These are phyloP conservation scores for Apiospora malaysiana DNA, from an alignment of 2,329 filamentous ascomycete species.

Conservation along the genomic window DNA sequence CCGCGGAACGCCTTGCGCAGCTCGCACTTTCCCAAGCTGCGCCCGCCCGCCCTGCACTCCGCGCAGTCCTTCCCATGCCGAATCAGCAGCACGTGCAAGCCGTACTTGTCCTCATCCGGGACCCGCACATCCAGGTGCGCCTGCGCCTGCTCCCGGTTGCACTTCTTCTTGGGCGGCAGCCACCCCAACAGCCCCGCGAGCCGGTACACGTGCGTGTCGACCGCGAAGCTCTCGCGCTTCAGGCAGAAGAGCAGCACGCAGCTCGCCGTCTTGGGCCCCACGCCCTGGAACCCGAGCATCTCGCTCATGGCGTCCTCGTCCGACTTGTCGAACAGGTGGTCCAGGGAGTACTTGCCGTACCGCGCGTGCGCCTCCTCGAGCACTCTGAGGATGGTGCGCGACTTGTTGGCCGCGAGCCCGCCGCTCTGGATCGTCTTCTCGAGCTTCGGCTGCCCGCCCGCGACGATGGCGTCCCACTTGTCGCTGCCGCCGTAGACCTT, in stretches of 20 bases:
- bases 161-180: constrained; percentile 44
- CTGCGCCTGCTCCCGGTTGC: constrained; percentile 52
- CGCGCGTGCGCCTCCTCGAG: constrained; percentile 64
- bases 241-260: constrained; percentile 60
- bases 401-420: constrained; percentile 75
- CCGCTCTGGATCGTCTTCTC: constrained; percentile 71
- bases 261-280: constrained; percentile 60
- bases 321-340: constrained; percentile 51
- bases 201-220: constrained; percentile 59
- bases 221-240: constrained; percentile 53
- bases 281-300: constrained; percentile 55
- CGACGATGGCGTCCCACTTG: constrained; percentile 48
- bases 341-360: constrained; percentile 52
- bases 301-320: constrained; percentile 57
- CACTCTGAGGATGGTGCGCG: constrained; percentile 72
- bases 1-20: constrained; percentile 46
- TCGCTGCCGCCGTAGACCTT: constrained; percentile 48
- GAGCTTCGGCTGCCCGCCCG: constrained; percentile 46
- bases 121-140: constrained; percentile 55
- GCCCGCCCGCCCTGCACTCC: constrained; percentile 53
- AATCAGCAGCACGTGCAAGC: constrained; percentile 55
- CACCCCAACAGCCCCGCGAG: constrained; percentile 56
- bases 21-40: constrained; percentile 46
- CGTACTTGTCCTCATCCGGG: constrained; percentile 56
- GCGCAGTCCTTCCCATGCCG: constrained; percentile 52